Evolutionary conservation across 108 stramenopile species (phyloP), one percentile per base, ranked within the genome.

Genomic region (Cyclotella choctawhatcheeana): DNA sequence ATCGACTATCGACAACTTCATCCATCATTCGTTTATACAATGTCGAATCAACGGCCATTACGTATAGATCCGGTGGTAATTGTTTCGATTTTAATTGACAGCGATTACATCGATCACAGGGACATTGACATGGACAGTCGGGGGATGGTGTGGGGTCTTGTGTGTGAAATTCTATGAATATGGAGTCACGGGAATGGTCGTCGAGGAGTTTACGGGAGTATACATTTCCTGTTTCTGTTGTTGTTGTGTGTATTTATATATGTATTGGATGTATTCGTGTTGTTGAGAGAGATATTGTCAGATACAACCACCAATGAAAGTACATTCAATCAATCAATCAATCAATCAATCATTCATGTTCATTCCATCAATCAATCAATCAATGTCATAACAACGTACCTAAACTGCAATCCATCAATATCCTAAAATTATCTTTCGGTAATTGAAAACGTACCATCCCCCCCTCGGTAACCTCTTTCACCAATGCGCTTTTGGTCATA

Each of bases 1-100:
- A 48, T 33, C 76, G 77, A 24, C 84, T 77, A 34, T 76, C 73
- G 20, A 86, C 65, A 29, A 93, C 81, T 67, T 93, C 93, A 63
- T 85, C 85, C 60, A 93, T 54, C 45, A 93, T 82, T 35, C 80
- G 79, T 44, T 67, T 66, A 71, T 91, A 93, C 21, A 93, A 58
- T 50, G 86, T 81, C 32, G 70, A 68, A 34, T 86, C 85, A 0
- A 91, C 89, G 14, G 81, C 67, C 71, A 91, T 63, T 21, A 86
- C 82, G 35, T 86, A 93, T 12, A 76, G 71, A 5, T 64, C 64
- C 0, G 77, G 81, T 21, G 89, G 90, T 3, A 93, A 45, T 17
- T 67, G 27, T 44, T 72, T 79, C 47, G 30, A 26, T 32, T 77
- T 77, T 8, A 45, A 50, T 8, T 27, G 29, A 40, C 74, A 74